Evolutionary conservation across 2,329 filamentous ascomycete genomes (phyloP).

Genomic region (Lecanicillium sp.): DNA sequence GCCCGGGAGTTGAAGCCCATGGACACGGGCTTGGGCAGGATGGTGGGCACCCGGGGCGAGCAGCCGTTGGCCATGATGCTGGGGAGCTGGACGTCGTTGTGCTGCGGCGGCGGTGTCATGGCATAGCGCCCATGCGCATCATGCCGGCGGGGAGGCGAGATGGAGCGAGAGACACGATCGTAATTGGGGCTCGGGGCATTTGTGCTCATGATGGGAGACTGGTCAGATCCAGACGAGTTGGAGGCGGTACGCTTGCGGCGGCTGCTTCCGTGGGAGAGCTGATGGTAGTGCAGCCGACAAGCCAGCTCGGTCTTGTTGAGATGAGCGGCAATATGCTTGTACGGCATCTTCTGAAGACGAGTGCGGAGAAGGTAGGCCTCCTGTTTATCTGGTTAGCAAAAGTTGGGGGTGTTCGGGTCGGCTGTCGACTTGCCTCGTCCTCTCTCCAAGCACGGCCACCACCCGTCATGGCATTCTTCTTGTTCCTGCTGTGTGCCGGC

Average conservation of each 20-base stretch:
- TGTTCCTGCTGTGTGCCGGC: conserved; percentile 52
- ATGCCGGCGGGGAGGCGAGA: conserved; percentile 38
- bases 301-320: conserved; percentile 84
- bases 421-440: conserved; percentile 59
- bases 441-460: conserved; percentile 80
- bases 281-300: conserved; percentile 82
- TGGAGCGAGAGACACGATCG: conserved; percentile 42
- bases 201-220: conserved; percentile 44
- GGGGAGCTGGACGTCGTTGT: conserved; percentile 45
- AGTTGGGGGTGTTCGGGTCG: conserved; percentile 13
- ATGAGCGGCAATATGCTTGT: conserved; percentile 82
- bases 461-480: conserved; percentile 63
- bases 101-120: conserved; percentile 34
- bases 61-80: conserved; percentile 41
- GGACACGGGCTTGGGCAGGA: conserved; percentile 59
- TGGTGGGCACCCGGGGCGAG: conserved; percentile 50
- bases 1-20: conserved; percentile 38
- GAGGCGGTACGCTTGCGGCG: conserved; percentile 72
- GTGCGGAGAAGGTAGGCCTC: conserved; percentile 80
- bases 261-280: conserved; percentile 75
- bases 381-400: conserved; percentile 35
- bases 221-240: conserved; percentile 54
- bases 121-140: conserved; percentile 39
- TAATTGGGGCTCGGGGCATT: conserved; percentile 45
- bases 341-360: conserved; percentile 81